These are phyloP conservation scores for Hypoxylon sp. DNA, from an alignment of 2,329 filamentous ascomycete genomes.

Conservation along the genomic window DNA sequence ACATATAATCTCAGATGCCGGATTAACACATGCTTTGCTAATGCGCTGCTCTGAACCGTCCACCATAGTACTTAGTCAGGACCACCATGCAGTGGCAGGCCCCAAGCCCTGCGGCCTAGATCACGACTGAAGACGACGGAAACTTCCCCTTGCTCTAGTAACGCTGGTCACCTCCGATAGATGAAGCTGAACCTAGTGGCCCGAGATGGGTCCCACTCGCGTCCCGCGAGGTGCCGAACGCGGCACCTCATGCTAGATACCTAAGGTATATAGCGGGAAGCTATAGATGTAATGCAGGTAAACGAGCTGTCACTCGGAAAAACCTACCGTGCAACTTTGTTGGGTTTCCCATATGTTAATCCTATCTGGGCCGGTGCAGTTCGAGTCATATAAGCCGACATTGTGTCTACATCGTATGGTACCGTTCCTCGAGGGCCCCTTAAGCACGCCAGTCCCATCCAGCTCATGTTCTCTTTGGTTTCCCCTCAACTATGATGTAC, in stretches of 20 bases:
- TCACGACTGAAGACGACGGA: slow-evolving; percentile 10
- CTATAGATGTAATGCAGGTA: slow-evolving; percentile 10
- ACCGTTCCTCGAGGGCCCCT: not conserved
- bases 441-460: not conserved
- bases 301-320: slow-evolving; percentile 20
- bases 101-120: slow-evolving; percentile 14
- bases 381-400: slow-evolving; percentile 4
- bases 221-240: slow-evolving; percentile 7
- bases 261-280: no score
- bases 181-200: slow-evolving; percentile 14
- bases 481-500: slow-evolving; percentile 1
- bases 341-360: slow-evolving; percentile 7
- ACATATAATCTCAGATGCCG: slow-evolving; percentile 17
- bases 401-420: not conserved
- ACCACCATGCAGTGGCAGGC: slow-evolving; percentile 5
- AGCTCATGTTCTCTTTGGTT: not conserved
- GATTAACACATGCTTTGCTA: slow-evolving; percentile 30
- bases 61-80: slow-evolving; percentile 15
- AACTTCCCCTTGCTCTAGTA: slow-evolving; percentile 5
- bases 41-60: slow-evolving; percentile 22
- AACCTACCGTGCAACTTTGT: slow-evolving; percentile 6
- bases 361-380: slow-evolving; percentile 3
- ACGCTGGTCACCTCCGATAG: slow-evolving; percentile 13
- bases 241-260: not conserved
- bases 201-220: slow-evolving; percentile 2